Evolutionary conservation across 2,329 filamentous ascomycete species (phyloP).

Genomic region (Diaporthe batatas): DNA sequence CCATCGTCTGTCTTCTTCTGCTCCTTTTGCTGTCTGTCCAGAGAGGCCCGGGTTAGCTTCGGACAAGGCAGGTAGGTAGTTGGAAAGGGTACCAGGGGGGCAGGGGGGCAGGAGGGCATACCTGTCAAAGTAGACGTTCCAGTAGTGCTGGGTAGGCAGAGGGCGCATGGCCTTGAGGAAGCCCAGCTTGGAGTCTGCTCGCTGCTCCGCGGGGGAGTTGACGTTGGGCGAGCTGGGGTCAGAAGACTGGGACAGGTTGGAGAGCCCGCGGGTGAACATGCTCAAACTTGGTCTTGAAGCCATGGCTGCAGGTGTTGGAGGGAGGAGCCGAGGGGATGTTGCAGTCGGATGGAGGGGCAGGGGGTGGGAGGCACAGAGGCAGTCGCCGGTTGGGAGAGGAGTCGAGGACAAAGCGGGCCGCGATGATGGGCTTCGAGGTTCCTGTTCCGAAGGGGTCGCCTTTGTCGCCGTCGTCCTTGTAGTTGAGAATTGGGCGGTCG

Average conservation of each 20-base stretch:
- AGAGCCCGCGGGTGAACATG: conserved; percentile 71
- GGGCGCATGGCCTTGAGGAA: conserved; percentile 81
- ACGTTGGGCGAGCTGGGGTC: conserved; percentile 71
- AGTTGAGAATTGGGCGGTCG: conserved; percentile 8
- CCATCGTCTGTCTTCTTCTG: conserved; percentile 55
- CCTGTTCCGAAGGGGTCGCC: conserved; percentile 19
- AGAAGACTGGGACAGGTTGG: conserved; percentile 70
- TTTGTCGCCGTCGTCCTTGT: conserved; percentile 14
- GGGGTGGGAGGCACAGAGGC: conserved; percentile 16
- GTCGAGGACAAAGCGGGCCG: conserved; percentile 22
- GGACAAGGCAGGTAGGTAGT: background rate
- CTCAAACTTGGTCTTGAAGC: conserved; percentile 66
- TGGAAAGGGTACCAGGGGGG: conserved; percentile 1
- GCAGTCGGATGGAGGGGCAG: conserved; percentile 11
- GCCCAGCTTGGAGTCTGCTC: conserved; percentile 86
- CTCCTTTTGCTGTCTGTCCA: conserved; percentile 59
- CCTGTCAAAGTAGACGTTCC: conserved; percentile 79
- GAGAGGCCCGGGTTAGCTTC: conserved; percentile 19
- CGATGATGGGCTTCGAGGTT: conserved; percentile 22
- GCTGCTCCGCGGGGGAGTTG: conserved; percentile 77
- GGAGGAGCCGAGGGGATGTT: conserved; percentile 15
- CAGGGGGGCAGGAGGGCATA: conserved; percentile 48
- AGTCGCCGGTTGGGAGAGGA: conserved; percentile 21
- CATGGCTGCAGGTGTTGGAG: conserved; percentile 57
- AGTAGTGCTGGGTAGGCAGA: conserved; percentile 83